Evolutionary conservation across 2,329 filamentous ascomycete species (phyloP).

Genomic region (Fonsecaea erecta): DNA sequence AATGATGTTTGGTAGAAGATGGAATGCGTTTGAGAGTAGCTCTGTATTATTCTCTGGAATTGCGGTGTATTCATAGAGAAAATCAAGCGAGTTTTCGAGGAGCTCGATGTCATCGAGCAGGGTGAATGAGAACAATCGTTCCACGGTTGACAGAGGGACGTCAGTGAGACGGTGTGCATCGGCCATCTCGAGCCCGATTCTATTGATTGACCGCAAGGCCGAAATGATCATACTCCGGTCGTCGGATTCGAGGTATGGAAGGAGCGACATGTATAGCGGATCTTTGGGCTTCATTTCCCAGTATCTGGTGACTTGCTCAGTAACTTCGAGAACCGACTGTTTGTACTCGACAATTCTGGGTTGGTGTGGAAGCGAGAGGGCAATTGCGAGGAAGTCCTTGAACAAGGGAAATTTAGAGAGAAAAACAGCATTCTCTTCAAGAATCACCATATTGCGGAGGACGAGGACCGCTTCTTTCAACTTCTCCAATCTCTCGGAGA

Average conservation of each 20-base stretch:
- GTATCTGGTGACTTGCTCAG: constrained; percentile 85
- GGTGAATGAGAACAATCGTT: constrained; percentile 51
- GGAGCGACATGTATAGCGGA: constrained; percentile 76
- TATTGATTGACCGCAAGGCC: constrained; percentile 77
- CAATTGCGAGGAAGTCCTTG: constrained; percentile 81
- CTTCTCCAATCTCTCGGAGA: constrained; percentile 71
- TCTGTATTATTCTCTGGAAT: constrained; percentile 74
- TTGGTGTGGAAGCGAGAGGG: constrained; percentile 74
- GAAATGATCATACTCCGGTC: constrained; percentile 85
- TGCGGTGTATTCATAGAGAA: constrained; percentile 93
- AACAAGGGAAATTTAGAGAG: constrained; percentile 75
- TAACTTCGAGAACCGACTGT: constrained; percentile 88
- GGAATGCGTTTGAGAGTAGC: constrained; percentile 37
- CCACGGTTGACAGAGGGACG: constrained; percentile 68
- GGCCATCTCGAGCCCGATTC: constrained; percentile 85
- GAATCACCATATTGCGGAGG: constrained; percentile 92
- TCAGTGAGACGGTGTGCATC: constrained; percentile 76
- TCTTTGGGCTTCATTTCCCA: constrained; percentile 73
- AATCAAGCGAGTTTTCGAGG: constrained; percentile 84
- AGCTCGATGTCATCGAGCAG: constrained; percentile 76
- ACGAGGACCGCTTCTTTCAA: constrained; percentile 87
- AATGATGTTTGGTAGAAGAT: constrained; percentile 58
- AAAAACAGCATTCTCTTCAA: constrained; percentile 84
- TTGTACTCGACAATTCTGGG: constrained; percentile 80
- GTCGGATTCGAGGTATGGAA: constrained; percentile 55